Conservation (phyloP, 1,284 basidiomycete genomes). For the Irpex rosettiformis region DNA sequence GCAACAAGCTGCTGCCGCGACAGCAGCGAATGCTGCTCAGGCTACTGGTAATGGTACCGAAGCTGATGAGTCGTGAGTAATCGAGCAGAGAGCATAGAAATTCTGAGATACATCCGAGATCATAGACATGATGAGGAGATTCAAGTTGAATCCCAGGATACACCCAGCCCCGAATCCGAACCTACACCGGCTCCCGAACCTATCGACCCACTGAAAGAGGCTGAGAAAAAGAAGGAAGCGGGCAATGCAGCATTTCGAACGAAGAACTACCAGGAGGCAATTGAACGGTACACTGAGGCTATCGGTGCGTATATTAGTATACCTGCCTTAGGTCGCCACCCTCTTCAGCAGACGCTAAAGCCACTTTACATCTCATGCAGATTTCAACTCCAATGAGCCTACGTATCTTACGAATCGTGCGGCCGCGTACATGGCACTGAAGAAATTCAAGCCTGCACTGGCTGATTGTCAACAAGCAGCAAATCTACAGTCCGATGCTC, state of each 20-base stretch:
- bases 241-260: constrained; percentile 77
- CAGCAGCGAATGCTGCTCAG: neutral
- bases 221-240: constrained; percentile 66
- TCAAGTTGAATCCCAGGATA: constrained; percentile 16
- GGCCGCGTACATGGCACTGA: constrained; percentile 80
- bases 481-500: constrained; percentile 52
- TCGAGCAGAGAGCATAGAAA: constrained; percentile 2
- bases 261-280: constrained; percentile 64
- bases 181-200: constrained; percentile 9
- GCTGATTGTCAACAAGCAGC: constrained; percentile 78
- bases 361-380: constrained; percentile 28
- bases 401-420: constrained; percentile 84
- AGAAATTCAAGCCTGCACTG: constrained; percentile 71
- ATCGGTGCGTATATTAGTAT: constrained; percentile 38
- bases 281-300: constrained; percentile 77
- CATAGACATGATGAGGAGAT: constrained; percentile 20
- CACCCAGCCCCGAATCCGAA: constrained; percentile 7
- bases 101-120: constrained; percentile 8
- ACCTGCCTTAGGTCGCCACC: neutral
- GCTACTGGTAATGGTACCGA: constrained; percentile 14
- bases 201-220: constrained; percentile 27
- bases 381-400: constrained; percentile 65
- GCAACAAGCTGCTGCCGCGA: constrained; percentile 20
- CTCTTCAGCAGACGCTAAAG: neutral
- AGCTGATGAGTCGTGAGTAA: constrained; percentile 15